Evolutionary conservation across 495 filamentous ascomycete species (phyloP).

Genomic region (Aspergillus taichungensis): DNA sequence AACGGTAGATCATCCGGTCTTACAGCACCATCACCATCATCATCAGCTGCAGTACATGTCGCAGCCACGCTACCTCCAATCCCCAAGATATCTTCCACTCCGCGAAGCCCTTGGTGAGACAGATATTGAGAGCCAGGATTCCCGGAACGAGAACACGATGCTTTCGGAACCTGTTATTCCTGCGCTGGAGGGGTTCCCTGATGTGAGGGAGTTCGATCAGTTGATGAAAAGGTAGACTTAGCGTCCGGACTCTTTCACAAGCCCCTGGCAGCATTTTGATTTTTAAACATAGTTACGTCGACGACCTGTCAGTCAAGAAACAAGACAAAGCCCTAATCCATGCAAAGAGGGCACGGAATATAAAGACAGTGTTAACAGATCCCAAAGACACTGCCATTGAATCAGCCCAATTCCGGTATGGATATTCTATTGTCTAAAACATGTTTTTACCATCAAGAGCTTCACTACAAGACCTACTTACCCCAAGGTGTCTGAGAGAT

Average conservation of each 20-base stretch:
- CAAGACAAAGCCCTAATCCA: conserved; percentile 53
- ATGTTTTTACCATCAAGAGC: too few species aligned
- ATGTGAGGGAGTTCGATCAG: conserved; percentile 43
- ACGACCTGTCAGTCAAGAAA: conserved; percentile 47
- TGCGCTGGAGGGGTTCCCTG: conserved; percentile 42
- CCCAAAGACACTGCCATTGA: conserved; percentile 51
- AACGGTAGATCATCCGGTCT: conserved; percentile 20
- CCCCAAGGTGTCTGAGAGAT: background rate
- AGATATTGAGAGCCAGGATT: conserved; percentile 40
- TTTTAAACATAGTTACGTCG: conserved; percentile 30
- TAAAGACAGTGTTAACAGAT: conserved; percentile 43
- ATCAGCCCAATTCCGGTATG: conserved; percentile 48
- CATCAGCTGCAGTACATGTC: conserved; percentile 26
- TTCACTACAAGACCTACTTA: too few species aligned
- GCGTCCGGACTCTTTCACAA: too few species aligned
- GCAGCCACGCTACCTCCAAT: conserved; percentile 28
- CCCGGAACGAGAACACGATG: conserved; percentile 33
- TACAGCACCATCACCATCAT: conserved; percentile 28
- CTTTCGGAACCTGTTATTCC: conserved; percentile 37
- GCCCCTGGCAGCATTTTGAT: background rate
- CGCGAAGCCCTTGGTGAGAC: conserved; percentile 26
- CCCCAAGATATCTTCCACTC: conserved; percentile 26
- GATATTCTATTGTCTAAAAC: background rate
- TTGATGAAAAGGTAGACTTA: conserved; percentile 41
- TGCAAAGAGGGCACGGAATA: conserved; percentile 45